Percentiles rank a stretch among this genome's conserved stretches.
phyloP scores from a whole-genome alignment of 208 protist species.

The Wallacemonas sp. region DNA sequence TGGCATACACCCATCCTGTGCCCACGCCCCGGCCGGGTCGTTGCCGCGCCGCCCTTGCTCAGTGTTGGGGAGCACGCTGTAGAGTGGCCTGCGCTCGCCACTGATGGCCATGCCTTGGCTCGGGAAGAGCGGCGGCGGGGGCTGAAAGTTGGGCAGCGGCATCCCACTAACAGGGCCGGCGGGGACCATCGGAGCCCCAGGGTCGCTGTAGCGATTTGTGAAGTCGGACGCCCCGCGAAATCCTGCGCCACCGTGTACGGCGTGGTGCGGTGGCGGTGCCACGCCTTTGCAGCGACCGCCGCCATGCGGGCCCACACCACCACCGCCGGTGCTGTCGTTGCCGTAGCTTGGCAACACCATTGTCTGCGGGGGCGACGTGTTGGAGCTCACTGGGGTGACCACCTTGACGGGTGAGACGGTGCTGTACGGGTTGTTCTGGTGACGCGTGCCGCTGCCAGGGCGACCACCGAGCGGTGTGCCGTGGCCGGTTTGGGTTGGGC shows the following conservation, averaged over 20 bases:
- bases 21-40: no score
- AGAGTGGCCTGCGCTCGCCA: not conserved
- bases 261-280: no score
- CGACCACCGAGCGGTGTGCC: not conserved
- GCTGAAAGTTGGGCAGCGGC: not conserved
- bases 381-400: not conserved
- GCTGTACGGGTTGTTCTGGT: slow-evolving; percentile 5
- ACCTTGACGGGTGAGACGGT: slow-evolving; percentile 6
- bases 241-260: no score
- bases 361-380: not conserved
- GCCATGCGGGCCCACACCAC: not conserved
- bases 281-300: no score
- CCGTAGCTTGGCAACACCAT: not conserved
- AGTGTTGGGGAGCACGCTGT: not conserved
- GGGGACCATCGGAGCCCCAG: no score
- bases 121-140: not conserved
- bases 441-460: slow-evolving; percentile 22
- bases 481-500: not conserved
- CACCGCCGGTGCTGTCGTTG: not conserved
- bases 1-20: no score
- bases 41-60: no score
- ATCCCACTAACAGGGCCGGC: not conserved
- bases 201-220: no score
- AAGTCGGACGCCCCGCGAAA: no score
- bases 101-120: not conserved